These are phyloP conservation scores for Trichoderma koningii DNA, from an alignment of 2,329 filamentous ascomycete genomes.

Conservation along the genomic window DNA sequence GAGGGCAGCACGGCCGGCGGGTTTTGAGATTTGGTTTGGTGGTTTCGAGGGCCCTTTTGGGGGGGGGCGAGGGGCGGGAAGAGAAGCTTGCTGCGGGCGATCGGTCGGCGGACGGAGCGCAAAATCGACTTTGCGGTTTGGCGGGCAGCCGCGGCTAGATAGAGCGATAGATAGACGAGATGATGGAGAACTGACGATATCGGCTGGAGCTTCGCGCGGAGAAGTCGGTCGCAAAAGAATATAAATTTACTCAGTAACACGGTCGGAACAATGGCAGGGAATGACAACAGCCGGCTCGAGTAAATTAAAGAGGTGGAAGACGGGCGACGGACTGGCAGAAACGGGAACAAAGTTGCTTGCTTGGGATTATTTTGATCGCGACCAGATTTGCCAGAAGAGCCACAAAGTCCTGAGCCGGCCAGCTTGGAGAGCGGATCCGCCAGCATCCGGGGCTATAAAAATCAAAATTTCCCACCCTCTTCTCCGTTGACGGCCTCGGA, in stretches of 20 bases:
- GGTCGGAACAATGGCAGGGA: constrained; percentile 5
- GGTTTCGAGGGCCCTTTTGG: background rate
- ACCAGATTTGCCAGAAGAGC: background rate
- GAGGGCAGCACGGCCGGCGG: constrained; percentile 16
- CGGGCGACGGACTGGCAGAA: background rate
- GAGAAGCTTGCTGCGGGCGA: constrained; percentile 9
- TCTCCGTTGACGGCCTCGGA: constrained; percentile 45
- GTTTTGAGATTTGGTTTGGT: background rate
- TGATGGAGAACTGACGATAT: background rate
- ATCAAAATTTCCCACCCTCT: constrained; percentile 39
- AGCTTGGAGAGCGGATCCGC: constrained; percentile 16
- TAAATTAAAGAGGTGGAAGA: background rate
- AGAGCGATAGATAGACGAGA: background rate
- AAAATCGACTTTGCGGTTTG: constrained; percentile 5
- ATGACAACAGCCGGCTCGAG: background rate
- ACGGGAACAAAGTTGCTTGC: background rate
- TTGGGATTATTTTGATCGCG: background rate
- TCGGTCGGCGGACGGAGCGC: constrained; percentile 15
- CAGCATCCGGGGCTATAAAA: constrained; percentile 36
- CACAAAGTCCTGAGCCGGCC: constrained; percentile 9
- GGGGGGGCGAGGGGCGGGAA: background rate
- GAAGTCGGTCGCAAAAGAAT: constrained; percentile 5
- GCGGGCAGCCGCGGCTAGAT: constrained; percentile 17
- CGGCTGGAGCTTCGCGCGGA: background rate
- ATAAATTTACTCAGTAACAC: background rate